Percentiles rank a stretch among this genome's conserved stretches.
These are phyloP conservation scores for Daphne laureola DNA, from an alignment of 441 rosid species.

Conservation along the genomic window DNA sequence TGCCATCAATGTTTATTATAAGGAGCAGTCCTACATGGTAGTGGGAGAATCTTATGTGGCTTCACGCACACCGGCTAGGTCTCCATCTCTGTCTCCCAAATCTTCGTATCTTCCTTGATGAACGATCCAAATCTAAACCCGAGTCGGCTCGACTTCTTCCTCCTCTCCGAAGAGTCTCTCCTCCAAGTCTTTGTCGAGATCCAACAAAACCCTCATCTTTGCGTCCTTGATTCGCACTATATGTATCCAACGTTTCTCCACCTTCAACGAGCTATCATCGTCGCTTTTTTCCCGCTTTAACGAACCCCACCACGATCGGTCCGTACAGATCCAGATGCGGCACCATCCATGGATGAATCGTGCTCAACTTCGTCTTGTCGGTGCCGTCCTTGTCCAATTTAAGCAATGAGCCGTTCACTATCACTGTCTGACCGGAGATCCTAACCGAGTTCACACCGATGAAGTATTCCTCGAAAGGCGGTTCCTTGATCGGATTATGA, in stretches of 20 bases:
- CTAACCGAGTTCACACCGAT: conserved; percentile 26
- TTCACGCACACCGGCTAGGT: conserved; percentile 85
- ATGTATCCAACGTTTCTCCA: conserved; percentile 49
- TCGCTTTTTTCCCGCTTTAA: conserved; percentile 61
- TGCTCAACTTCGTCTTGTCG: conserved; percentile 34
- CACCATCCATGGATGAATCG: conserved; percentile 20
- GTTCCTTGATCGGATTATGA: not conserved
- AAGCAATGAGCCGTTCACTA: conserved; percentile 18
- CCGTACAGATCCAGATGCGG: conserved; percentile 21
- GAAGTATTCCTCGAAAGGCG: conserved; percentile 28
- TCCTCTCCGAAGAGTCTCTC: conserved; percentile 83
- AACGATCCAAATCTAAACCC: conserved; percentile 42
- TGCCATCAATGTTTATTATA: too few species aligned
- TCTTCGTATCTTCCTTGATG: conserved; percentile 46
- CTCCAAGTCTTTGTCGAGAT: conserved; percentile 78
- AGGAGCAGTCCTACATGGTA: too few species aligned
- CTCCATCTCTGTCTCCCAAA: conserved; percentile 48
- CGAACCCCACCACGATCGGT: conserved; percentile 20
- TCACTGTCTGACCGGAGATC: conserved; percentile 15
- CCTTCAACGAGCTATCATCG: conserved; percentile 79
- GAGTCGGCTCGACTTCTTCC: conserved; percentile 87
- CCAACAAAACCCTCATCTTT: conserved; percentile 66
- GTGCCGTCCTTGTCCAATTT: conserved; percentile 15
- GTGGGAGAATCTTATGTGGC: conserved; percentile 34
- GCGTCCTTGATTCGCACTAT: conserved; percentile 80